Percentiles rank a stretch among this genome's conserved stretches.
These are phyloP conservation scores for Immersiporthe knoxdaviesiana DNA, from an alignment of 2,329 filamentous ascomycete species.

Conservation along the genomic window DNA sequence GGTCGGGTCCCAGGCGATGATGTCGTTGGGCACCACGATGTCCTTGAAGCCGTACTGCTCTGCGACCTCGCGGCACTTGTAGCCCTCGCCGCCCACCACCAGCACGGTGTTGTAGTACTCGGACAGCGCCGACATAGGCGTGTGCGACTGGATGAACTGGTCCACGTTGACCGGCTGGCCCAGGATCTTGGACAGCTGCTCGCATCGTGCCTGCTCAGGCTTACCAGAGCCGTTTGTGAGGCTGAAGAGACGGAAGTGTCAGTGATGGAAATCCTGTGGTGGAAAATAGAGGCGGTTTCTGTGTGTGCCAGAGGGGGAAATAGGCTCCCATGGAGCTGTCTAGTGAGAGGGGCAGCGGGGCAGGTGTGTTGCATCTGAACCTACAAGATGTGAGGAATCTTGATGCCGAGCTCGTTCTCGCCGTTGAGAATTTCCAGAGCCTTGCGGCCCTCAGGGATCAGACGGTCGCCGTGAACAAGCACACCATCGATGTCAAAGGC, in stretches of 20 bases:
- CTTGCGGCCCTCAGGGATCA: slow-evolving; percentile 69
- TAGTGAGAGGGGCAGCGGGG: no score
- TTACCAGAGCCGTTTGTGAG: slow-evolving; percentile 77
- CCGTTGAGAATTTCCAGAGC: slow-evolving; percentile 73
- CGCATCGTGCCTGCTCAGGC: slow-evolving; percentile 65
- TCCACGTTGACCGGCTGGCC: slow-evolving; percentile 67
- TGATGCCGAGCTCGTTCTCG: slow-evolving; percentile 77
- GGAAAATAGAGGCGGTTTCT: no score
- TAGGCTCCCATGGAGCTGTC: no score
- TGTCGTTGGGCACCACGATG: slow-evolving; percentile 74
- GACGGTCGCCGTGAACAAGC: slow-evolving; percentile 71
- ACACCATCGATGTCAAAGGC: slow-evolving; percentile 82
- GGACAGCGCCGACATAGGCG: slow-evolving; percentile 73
- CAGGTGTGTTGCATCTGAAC: neutral
- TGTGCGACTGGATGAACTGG: slow-evolving; percentile 79
- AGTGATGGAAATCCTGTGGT: neutral
- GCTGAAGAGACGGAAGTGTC: slow-evolving; percentile 27
- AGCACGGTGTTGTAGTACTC: slow-evolving; percentile 79
- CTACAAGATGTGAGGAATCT: slow-evolving; percentile 71
- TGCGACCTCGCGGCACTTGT: slow-evolving; percentile 73
- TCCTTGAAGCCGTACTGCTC: slow-evolving; percentile 76
- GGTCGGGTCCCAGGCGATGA: slow-evolving; percentile 69
- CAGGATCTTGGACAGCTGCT: slow-evolving; percentile 70
- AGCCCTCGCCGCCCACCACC: slow-evolving; percentile 75
- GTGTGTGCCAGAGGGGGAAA: no score